Evolutionary conservation across 1,284 basidiomycete genomes (phyloP), one percentile per base, ranked within the genome.

Genomic region (Puccinia coronata): DNA sequence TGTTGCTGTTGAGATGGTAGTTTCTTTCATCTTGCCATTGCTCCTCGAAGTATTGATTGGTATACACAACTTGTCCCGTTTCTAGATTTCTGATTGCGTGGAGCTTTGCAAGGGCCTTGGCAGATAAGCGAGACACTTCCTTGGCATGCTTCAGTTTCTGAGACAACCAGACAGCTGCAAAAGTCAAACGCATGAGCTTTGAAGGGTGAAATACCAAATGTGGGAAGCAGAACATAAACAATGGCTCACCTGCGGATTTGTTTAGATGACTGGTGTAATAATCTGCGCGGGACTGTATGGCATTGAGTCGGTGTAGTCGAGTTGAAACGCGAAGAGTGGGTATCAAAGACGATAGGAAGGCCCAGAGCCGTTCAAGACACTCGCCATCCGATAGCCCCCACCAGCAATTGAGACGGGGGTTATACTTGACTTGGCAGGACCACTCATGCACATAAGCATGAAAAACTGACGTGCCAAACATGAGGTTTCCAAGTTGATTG

Each of bases 391-490:
- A 25, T 28, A 72, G 49, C 25, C 70, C 70, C 36, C 36, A 72
- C 28, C 25, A 31, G 2, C 2, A 12, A 49, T 43, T 72, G 23
- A 72, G 53, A 4, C 70, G 31, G 6, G 47, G 70, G 31, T 72
- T 72, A 34, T 43, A 72, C 20, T 18, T 43, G 3, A 72, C 53
- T 28, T 72, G 70, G 53, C 70, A 72, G 16, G 39, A n/a, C 70
- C 70, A 72, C 53, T 72, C 18, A 53, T 72, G 70, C 20, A 49
- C 47, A 43, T 8, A 43, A 8, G 43, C 43, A 43, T 43, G 43
- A 43, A 43, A 43, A 8, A 43, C 43, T 16, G 70, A 72, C 6
- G 47, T 72, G 14, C 25, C 70, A 51, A 43, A 72, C 11, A 6
- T n/a, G 20, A 72, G 2, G 18, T 53, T 20, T 1, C 20, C 18